Evolutionary conservation across 345 rosid species (phyloP).

Genomic region (Linum lewisii): DNA sequence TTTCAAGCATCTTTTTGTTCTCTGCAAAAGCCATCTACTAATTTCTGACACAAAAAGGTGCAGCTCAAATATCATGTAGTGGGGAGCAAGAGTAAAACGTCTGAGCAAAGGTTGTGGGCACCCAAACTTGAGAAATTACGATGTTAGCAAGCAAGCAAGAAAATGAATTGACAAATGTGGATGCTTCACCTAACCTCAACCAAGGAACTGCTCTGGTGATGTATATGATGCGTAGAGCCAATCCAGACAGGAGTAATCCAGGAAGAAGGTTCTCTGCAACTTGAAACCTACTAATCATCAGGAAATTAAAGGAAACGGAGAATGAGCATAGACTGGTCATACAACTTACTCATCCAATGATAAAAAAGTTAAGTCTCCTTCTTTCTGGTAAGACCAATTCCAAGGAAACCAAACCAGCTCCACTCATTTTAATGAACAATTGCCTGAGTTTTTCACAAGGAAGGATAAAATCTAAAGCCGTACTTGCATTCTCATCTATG

Average conservation of each 20-base stretch:
- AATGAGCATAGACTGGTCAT: background rate
- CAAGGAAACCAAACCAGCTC: too few relatives aligned
- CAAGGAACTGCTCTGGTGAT: constrained; percentile 61
- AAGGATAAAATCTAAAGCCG: too few relatives aligned
- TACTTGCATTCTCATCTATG: too few relatives aligned
- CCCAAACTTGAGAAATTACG: background rate
- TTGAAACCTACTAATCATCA: constrained; percentile 60
- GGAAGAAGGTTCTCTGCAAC: constrained; percentile 40
- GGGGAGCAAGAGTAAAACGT: background rate
- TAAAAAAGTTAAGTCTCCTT: too few relatives aligned
- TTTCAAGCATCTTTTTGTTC: too few relatives aligned
- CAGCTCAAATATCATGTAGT: too few relatives aligned
- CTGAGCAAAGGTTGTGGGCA: background rate
- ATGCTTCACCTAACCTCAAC: constrained; percentile 42
- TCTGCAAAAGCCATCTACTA: too few relatives aligned
- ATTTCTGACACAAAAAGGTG: too few relatives aligned
- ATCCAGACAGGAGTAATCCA: constrained; percentile 33
- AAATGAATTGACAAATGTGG: background rate
- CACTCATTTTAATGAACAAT: too few relatives aligned
- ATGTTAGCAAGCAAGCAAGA: background rate
- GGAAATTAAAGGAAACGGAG: constrained; percentile 9
- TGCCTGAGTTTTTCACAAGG: too few relatives aligned
- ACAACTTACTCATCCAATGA: background rate
- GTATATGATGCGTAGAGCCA: constrained; percentile 38
- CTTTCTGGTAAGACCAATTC: too few relatives aligned